A percentile compares a stretch with the other conserved stretches of the same genome.
Conservation (phyloP, 768 basidiomycete genomes). For the Phaeotremella fagi region DNA sequence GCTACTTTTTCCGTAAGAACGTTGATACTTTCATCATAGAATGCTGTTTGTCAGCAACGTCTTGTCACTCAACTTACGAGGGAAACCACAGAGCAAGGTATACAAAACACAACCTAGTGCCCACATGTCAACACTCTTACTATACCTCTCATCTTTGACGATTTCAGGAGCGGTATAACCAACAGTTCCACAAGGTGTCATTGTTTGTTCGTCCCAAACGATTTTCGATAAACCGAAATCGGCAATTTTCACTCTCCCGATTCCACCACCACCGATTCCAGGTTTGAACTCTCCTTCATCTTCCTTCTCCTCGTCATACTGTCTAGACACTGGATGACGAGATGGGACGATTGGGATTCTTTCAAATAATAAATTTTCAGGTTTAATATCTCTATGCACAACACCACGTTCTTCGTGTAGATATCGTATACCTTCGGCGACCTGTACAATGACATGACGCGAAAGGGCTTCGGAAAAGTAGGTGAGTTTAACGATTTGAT, state of each 20-base stretch:
- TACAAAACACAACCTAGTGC: constrained; percentile 98
- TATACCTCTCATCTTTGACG: constrained; percentile 79
- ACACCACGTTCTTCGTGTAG: constrained; percentile 97
- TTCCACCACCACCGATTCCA: constrained; percentile 91
- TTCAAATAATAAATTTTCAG: constrained; percentile 92
- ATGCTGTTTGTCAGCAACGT: constrained; percentile 53
- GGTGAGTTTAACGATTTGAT: constrained; percentile 75
- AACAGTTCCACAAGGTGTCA: constrained; percentile 99
- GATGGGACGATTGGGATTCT: constrained; percentile 88
- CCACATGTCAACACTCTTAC: constrained; percentile 94
- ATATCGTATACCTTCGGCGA: constrained; percentile 81
- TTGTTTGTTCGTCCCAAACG: constrained; percentile 98
- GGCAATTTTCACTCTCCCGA: constrained; percentile 96
- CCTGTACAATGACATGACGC: constrained; percentile 93
- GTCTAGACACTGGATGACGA: constrained; percentile 65
- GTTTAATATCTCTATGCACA: constrained; percentile 98
- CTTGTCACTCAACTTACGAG: constrained; percentile 37
- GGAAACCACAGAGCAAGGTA: constrained; percentile 91
- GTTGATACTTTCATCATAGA: constrained; percentile 98
- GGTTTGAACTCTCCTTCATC: constrained; percentile 95
- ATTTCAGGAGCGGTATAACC: constrained; percentile 99
- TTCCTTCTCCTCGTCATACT: constrained; percentile 96
- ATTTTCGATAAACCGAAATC: constrained; percentile 97
- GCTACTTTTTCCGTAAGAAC: constrained; percentile 98
- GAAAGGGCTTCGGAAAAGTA: constrained; percentile 98